Conservation (phyloP, 805 yeast genomes). For the Metschnikowia lochheadii region DNA sequence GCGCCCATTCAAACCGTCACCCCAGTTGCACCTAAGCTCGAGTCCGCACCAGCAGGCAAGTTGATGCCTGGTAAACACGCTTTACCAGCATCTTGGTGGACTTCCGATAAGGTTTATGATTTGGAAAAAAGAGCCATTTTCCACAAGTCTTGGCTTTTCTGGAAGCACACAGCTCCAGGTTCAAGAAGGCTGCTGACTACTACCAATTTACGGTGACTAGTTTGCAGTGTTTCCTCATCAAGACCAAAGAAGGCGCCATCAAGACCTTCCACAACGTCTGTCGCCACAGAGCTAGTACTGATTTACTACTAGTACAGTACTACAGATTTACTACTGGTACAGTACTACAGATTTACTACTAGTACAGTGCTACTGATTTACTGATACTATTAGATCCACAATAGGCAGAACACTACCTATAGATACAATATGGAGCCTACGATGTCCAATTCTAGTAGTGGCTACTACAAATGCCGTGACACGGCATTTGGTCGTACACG, state of each 20-base stretch:
- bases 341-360: too few species aligned
- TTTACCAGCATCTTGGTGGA: conserved; percentile 66
- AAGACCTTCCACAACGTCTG: conserved; percentile 64
- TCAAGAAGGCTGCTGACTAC: conserved; percentile 56
- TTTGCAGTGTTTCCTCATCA: conserved; percentile 52
- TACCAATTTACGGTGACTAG: conserved; percentile 48
- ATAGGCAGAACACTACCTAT: too few species aligned
- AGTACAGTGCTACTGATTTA: too few species aligned
- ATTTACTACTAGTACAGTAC: too few species aligned
- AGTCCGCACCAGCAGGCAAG: conserved; percentile 8
- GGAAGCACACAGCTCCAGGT: conserved; percentile 50
- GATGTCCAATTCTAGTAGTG: too few species aligned
- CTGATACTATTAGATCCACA: too few species aligned
- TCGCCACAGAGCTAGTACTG: conserved; percentile 67
- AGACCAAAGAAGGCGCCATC: conserved; percentile 46
- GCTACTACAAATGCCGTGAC: too few species aligned
- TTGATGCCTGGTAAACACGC: conserved; percentile 38
- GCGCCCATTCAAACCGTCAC: conserved; percentile 4
- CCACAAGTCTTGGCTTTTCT: conserved; percentile 53
- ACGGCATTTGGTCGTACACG: too few species aligned
- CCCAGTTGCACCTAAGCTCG: not conserved
- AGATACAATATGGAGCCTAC: too few species aligned
- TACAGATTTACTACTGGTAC: too few species aligned
- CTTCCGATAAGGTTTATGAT: conserved; percentile 53
- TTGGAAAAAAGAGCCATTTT: conserved; percentile 57